Conservation (phyloP, 352 stramenopile species). For the Phytophthora podocarpi region DNA sequence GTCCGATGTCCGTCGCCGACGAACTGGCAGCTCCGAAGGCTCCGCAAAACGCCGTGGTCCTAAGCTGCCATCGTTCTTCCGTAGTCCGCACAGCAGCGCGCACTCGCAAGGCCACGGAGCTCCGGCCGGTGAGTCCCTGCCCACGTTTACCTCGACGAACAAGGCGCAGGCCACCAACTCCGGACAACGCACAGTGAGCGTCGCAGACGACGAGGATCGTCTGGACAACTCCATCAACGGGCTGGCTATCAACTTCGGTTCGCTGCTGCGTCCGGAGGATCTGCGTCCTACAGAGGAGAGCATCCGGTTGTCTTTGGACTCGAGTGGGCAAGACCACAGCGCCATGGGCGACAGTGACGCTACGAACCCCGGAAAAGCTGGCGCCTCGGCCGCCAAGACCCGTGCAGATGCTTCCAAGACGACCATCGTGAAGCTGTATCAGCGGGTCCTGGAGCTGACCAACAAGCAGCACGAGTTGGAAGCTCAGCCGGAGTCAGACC, state of each 20-base stretch:
- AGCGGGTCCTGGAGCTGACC: slow-evolving; percentile 67
- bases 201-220: slow-evolving; percentile 44
- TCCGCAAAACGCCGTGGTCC: slow-evolving; percentile 5
- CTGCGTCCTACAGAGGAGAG: slow-evolving; percentile 43
- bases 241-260: slow-evolving; percentile 43
- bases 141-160: slow-evolving; percentile 12
- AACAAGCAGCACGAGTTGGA: slow-evolving; percentile 63
- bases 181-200: slow-evolving; percentile 31
- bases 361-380: background rate
- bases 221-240: slow-evolving; percentile 41
- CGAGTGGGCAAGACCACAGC: slow-evolving; percentile 35
- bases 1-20: slow-evolving; percentile 9
- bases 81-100: slow-evolving; percentile 17
- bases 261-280: slow-evolving; percentile 45
- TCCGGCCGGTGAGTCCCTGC: slow-evolving; percentile 10
- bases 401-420: slow-evolving; percentile 33
- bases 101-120: slow-evolving; percentile 14
- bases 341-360: slow-evolving; percentile 24
- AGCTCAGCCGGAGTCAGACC: slow-evolving; percentile 38
- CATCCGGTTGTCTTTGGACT: slow-evolving; percentile 46
- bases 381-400: slow-evolving; percentile 18
- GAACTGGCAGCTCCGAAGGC: slow-evolving; percentile 20
- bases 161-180: slow-evolving; percentile 32
- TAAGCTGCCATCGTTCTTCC: slow-evolving; percentile 32
- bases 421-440: slow-evolving; percentile 63